A percentile compares a stretch with the other conserved stretches of the same genome.
Evolutionary conservation across 1,284 basidiomycete species (phyloP).

Genomic region (Ustilago vetiveriae): DNA sequence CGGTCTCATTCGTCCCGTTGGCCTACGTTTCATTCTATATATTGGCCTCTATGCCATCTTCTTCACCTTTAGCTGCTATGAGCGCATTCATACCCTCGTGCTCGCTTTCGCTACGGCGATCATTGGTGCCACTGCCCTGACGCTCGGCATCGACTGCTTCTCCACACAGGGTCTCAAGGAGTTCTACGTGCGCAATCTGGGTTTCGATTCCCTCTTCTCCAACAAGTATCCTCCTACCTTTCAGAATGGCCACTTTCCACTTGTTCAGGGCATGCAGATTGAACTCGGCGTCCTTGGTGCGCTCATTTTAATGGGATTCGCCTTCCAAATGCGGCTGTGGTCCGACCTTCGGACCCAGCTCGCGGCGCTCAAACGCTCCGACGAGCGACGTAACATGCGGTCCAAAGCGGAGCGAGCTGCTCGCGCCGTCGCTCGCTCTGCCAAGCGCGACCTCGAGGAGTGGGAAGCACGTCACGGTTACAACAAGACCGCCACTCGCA

Average conservation of each 20-base stretch:
- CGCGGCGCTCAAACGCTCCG: slow-evolving; percentile 79
- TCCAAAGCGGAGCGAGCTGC: slow-evolving; percentile 81
- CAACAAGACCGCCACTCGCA: slow-evolving; percentile 27
- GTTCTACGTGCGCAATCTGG: slow-evolving; percentile 93
- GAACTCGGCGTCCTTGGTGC: slow-evolving; percentile 87
- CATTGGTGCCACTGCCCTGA: slow-evolving; percentile 90
- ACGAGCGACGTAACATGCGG: slow-evolving; percentile 76
- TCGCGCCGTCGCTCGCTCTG: slow-evolving; percentile 75
- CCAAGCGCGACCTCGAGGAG: slow-evolving; percentile 76
- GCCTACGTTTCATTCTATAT: slow-evolving; percentile 86
- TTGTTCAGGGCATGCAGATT: slow-evolving; percentile 89
- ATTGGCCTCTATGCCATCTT: slow-evolving; percentile 72
- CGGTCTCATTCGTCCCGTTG: slow-evolving; percentile 79
- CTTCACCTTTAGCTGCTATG: slow-evolving; percentile 39
- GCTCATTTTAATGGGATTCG: slow-evolving; percentile 75
- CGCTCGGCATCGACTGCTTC: slow-evolving; percentile 91
- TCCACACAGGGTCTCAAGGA: slow-evolving; percentile 79
- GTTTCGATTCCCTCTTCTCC: slow-evolving; percentile 78
- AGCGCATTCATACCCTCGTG: slow-evolving; percentile 49
- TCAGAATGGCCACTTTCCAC: slow-evolving; percentile 73
- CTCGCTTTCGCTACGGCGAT: slow-evolving; percentile 77
- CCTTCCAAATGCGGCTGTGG: slow-evolving; percentile 80
- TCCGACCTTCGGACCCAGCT: slow-evolving; percentile 79
- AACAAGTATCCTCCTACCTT: slow-evolving; percentile 49
- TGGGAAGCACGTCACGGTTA: slow-evolving; percentile 88